Conservation (phyloP, 2,329 filamentous ascomycete species). For the Lecanicillium sp. region DNA sequence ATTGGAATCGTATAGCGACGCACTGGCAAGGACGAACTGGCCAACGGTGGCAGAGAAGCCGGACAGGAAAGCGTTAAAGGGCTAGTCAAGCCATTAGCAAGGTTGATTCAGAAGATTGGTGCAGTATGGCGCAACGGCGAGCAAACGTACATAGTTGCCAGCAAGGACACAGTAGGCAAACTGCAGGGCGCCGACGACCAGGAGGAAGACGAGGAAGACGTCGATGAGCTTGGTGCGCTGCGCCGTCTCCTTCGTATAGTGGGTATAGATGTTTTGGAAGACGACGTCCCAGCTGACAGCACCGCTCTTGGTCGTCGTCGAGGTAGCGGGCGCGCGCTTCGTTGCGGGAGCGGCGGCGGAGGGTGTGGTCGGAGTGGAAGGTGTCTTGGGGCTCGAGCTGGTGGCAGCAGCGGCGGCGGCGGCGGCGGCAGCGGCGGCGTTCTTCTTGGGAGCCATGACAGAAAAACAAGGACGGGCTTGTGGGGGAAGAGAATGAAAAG, state of each 20-base stretch:
- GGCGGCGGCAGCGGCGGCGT: slow-evolving; percentile 26
- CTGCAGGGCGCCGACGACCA: slow-evolving; percentile 80
- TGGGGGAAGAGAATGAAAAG: neutral
- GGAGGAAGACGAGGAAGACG: slow-evolving; percentile 81
- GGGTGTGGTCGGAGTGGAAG: slow-evolving; percentile 26
- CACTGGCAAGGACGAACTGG: slow-evolving; percentile 93
- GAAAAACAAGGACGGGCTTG: slow-evolving; percentile 7
- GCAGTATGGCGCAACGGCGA: neutral
- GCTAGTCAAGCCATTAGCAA: slow-evolving; percentile 47
- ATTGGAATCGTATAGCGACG: slow-evolving; percentile 22
- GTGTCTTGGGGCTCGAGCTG: slow-evolving; percentile 37
- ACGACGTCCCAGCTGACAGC: slow-evolving; percentile 51
- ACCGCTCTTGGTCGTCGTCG: slow-evolving; percentile 21
- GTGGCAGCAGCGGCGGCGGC: slow-evolving; percentile 27
- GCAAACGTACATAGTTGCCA: slow-evolving; percentile 82
- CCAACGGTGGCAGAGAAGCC: slow-evolving; percentile 93
- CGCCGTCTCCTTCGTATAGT: slow-evolving; percentile 75
- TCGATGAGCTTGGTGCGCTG: slow-evolving; percentile 92
- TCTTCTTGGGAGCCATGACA: slow-evolving; percentile 48
- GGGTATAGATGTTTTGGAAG: slow-evolving; percentile 62
- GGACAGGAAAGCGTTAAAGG: slow-evolving; percentile 96
- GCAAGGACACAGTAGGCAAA: slow-evolving; percentile 88
- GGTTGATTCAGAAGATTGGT: neutral
- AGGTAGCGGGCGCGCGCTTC: slow-evolving; percentile 16
- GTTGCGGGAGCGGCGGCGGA: slow-evolving; percentile 19